Conservation (phyloP, 2,329 filamentous ascomycete genomes). For the Monosporascus sp. region DNA sequence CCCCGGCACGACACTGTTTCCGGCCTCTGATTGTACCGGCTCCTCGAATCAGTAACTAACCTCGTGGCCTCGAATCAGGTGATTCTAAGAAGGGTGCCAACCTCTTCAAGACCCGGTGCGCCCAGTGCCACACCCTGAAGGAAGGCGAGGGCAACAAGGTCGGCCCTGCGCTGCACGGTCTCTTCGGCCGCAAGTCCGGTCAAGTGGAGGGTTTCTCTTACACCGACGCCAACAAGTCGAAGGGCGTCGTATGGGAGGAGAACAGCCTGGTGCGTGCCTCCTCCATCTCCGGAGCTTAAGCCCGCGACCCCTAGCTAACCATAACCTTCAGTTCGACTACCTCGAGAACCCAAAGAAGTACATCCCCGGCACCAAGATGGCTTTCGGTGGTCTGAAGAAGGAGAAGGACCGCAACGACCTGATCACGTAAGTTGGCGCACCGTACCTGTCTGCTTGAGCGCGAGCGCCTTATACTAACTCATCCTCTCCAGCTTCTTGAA, state of each 20-base stretch:
- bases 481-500: conserved; percentile 55
- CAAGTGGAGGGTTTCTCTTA: conserved; percentile 90
- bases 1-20: not conserved
- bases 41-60: conserved; percentile 20
- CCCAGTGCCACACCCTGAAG: conserved; percentile 97
- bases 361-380: conserved; percentile 99
- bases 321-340: conserved; percentile 70
- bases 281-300: not conserved
- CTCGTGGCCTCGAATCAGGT: conserved; percentile 49
- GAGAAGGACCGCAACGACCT: conserved; percentile 98
- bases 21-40: not conserved
- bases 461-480: conserved; percentile 1
- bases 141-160: conserved; percentile 92
- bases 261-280: conserved; percentile 64
- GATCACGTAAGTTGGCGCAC: conserved; percentile 69
- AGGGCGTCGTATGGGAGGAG: conserved; percentile 86
- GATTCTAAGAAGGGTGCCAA: conserved; percentile 94
- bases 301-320: conserved; percentile 3
- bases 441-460: not conserved
- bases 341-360: conserved; percentile 99
- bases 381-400: conserved; percentile 99
- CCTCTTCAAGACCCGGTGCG: conserved; percentile 99
- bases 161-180: conserved; percentile 92
- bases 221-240: conserved; percentile 99
- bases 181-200: conserved; percentile 94